phyloP scores from a whole-genome alignment of 768 basidiomycete species.

The Multifurca ochricompacta region DNA sequence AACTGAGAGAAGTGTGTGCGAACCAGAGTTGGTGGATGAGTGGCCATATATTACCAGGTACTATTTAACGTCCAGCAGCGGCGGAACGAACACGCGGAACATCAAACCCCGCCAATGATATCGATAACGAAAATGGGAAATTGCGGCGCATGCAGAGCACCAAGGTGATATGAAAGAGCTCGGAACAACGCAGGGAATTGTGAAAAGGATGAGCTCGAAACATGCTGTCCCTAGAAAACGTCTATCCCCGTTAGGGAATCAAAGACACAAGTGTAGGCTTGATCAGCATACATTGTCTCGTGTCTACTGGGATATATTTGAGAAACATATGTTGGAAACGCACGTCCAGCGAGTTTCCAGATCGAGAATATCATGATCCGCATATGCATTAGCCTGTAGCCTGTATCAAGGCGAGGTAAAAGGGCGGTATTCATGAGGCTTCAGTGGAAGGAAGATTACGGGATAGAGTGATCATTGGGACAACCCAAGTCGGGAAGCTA shows the following conservation, averaged over 20 bases:
- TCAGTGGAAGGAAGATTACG: neutral
- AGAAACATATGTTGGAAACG: neutral
- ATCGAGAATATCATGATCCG: neutral
- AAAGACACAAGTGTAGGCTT: neutral
- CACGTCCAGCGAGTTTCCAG: neutral
- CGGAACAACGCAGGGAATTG: neutral
- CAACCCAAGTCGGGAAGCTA: neutral
- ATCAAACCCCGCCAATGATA: neutral
- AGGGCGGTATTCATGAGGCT: conserved; percentile 9
- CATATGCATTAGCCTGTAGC: neutral
- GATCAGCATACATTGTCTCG: neutral
- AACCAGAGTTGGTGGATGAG: neutral
- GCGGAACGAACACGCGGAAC: neutral
- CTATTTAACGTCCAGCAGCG: conserved; percentile 5
- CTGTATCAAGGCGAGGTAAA: conserved; percentile 2
- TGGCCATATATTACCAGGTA: neutral
- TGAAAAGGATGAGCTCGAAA: neutral
- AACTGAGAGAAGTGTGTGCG: neutral
- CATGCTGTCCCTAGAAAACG: neutral
- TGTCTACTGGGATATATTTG: neutral
- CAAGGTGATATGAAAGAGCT: conserved; percentile 2
- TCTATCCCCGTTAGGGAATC: neutral
- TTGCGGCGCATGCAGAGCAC: neutral
- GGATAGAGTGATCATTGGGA: neutral
- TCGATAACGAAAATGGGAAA: neutral